A percentile compares a stretch with the other conserved stretches of the same genome.
phyloP scores from a whole-genome alignment of 208 protist species.

The Acanthamoeba royreba region DNA sequence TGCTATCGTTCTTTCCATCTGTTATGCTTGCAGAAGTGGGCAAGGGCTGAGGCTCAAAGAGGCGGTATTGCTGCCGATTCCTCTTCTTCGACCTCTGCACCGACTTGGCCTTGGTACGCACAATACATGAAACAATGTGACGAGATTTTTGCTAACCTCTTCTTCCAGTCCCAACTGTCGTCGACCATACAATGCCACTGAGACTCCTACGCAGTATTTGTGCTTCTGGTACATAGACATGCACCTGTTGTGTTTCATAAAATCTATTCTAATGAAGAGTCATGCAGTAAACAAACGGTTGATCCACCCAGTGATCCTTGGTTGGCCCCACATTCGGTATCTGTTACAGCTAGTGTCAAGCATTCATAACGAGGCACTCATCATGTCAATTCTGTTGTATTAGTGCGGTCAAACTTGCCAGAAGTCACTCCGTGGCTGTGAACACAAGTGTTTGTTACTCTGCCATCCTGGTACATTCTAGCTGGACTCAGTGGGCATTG shows the following conservation, averaged over 20 bases:
- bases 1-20: conserved; percentile 18
- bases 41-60: not conserved
- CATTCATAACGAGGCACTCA: not conserved
- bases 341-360: not conserved
- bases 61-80: not conserved
- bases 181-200: not conserved
- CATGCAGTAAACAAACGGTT: not conserved
- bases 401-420: not conserved
- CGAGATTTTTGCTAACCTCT: not conserved
- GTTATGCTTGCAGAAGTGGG: conserved; percentile 15
- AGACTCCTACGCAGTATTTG: not conserved
- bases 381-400: not conserved
- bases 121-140: not conserved
- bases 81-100: not conserved
- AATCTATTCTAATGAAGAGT: not conserved
- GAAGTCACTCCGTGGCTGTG: not conserved
- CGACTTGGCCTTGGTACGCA: not conserved
- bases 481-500: not conserved
- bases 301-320: not conserved
- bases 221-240: conserved; percentile 28
- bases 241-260: not conserved
- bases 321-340: not conserved
- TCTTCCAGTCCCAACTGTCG: conserved; percentile 2
- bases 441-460: conserved; percentile 13
- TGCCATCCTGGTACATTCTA: not conserved